Conservation (phyloP, 2,329 filamentous ascomycete genomes). For the Hawksworthiomyces lignivorus region DNA sequence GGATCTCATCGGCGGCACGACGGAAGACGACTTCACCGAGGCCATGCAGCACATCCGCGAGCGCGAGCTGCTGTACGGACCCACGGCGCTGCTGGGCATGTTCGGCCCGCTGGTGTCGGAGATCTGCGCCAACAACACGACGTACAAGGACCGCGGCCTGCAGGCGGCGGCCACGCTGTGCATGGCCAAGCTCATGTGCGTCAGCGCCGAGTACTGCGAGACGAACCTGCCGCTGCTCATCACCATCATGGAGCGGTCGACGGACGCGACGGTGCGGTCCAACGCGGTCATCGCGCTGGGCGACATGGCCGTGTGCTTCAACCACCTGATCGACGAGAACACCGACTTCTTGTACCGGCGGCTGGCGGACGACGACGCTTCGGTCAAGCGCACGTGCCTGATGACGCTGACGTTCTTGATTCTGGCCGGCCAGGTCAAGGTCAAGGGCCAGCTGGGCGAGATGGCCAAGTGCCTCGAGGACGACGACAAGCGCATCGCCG, state of each 20-base stretch:
- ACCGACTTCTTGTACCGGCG: conserved; percentile 95
- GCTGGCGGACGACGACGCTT: conserved; percentile 78
- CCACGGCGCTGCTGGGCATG: conserved; percentile 74
- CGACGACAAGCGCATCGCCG: conserved; percentile 86
- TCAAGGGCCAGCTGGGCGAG: conserved; percentile 95
- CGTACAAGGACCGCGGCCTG: conserved; percentile 80
- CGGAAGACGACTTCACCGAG: conserved; percentile 87
- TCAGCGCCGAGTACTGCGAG: conserved; percentile 94
- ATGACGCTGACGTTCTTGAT: conserved; percentile 99
- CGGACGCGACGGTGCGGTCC: conserved; percentile 84
- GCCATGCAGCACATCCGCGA: conserved; percentile 80
- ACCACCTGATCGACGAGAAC: conserved; percentile 97
- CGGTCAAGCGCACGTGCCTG: conserved; percentile 92
- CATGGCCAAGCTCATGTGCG: conserved; percentile 97
- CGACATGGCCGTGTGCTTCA: conserved; percentile 99
- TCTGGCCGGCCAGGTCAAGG: conserved; percentile 94
- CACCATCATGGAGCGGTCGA: conserved; percentile 92
- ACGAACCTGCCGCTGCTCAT: conserved; percentile 86
- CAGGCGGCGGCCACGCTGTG: conserved; percentile 92
- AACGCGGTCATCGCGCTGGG: conserved; percentile 96
- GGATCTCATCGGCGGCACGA: conserved; percentile 93
- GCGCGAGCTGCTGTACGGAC: conserved; percentile 74
- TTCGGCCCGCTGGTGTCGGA: conserved; percentile 90
- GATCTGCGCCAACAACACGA: conserved; percentile 89
- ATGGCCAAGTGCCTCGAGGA: conserved; percentile 99